Base-by-base conservation (phyloP, 305 asterid species). In the Solanum hybrid region DNA sequence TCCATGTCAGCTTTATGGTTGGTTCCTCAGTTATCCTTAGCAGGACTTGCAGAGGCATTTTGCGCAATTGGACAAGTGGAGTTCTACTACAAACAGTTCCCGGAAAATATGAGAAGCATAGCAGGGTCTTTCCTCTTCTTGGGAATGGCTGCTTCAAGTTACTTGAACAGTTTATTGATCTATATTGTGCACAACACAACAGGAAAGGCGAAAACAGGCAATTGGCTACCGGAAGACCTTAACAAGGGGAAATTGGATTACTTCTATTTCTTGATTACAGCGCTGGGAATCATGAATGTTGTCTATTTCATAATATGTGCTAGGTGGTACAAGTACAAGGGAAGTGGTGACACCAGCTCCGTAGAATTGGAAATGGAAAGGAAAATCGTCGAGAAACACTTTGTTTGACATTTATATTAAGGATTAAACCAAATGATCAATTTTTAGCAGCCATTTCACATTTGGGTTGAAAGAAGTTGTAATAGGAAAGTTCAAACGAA, bases 241-340 rank as follows among this genome's bases (percentile, higher is more conserved):
- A 95, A 95, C 41, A 90, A 93, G 73, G 97, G 97, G 90, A 95
- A 95, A 89, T 90, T 96, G 92, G 98, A 96, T 27, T 95, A 94
- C 73, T 96, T 94, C 89, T 96, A 95, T 61, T 95, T 95, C 93
- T 73, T 96, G 27, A 89, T 95, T 24, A 78, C 95, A 41, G 95
- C 89, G 14, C 70, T 94, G 39, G 94, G 94, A 57, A 88, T 72
- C 31, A 39, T 96, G 73, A 95, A 95, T 70, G 91, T 93, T 34
- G 36, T 83, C 3, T 96, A 95, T 33, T 96, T 94, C 87, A 41
- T 95, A 38, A 84, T 86, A 1, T 94, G 94, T 89, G 93, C 98
- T 1, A 95, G 90, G 76, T 92, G 96, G 96, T 96, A 95, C 32
- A 93, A 90, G 95, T 96, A 94, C 90, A 94, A 94, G 88, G 96